These are phyloP conservation scores for Xylaria sp. DNA, from an alignment of 2,329 filamentous ascomycete species.

Conservation along the genomic window DNA sequence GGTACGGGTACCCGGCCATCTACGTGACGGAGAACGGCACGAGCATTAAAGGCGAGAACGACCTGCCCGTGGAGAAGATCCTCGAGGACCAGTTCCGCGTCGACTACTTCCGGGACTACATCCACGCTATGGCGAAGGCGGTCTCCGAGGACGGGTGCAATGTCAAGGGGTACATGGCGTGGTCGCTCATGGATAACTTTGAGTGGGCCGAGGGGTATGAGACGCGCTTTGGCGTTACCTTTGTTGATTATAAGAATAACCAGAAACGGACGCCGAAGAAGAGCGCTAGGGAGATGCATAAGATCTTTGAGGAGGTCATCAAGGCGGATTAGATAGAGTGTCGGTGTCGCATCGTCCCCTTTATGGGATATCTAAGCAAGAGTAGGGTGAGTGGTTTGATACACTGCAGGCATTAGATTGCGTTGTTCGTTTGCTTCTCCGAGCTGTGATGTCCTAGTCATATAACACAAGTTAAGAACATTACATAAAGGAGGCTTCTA, in stretches of 20 bases:
- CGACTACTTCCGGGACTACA: conserved; percentile 79
- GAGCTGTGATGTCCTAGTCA: too few relatives aligned
- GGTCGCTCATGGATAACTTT: conserved; percentile 90
- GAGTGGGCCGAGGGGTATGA: conserved; percentile 93
- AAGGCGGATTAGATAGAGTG: conserved; percentile 59
- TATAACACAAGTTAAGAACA: too few relatives aligned
- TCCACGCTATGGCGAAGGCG: conserved; percentile 77
- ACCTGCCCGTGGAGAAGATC: conserved; percentile 71
- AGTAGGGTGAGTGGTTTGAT: too few relatives aligned
- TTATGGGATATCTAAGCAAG: too few relatives aligned
- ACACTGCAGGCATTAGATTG: too few relatives aligned
- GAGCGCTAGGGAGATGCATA: conserved; percentile 74
- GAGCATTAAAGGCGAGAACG: conserved; percentile 81
- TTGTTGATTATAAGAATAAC: conserved; percentile 78
- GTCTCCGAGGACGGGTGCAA: conserved; percentile 75
- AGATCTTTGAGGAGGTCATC: conserved; percentile 74
- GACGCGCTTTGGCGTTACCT: conserved; percentile 84
- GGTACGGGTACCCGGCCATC: conserved; percentile 78
- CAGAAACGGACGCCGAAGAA: conserved; percentile 86
- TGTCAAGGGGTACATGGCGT: conserved; percentile 81
- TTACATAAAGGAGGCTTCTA: too few relatives aligned
- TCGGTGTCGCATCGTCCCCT: too few relatives aligned
- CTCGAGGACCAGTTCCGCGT: conserved; percentile 82
- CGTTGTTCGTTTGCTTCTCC: too few relatives aligned
- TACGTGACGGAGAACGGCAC: conserved; percentile 92